Evolutionary conservation across 805 yeast genomes (phyloP).

Genomic region (Lipomyces oligophaga): DNA sequence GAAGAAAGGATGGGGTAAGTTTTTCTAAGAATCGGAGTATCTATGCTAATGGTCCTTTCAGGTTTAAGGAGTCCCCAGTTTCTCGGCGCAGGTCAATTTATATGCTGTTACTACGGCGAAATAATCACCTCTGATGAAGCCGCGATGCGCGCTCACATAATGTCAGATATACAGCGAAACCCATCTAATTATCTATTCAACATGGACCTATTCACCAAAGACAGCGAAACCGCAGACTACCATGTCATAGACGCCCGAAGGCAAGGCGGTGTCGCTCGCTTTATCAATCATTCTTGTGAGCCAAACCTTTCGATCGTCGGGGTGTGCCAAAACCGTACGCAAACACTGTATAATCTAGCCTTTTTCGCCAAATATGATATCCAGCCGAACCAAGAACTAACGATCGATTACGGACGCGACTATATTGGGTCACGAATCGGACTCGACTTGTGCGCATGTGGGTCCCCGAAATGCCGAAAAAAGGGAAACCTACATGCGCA

Average conservation of each 20-base stretch:
- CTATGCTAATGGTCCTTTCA: neutral
- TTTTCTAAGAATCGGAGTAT: neutral
- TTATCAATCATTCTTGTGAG: conserved; percentile 25
- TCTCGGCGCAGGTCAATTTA: conserved; percentile 16
- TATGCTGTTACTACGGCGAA: conserved; percentile 23
- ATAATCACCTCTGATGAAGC: conserved; percentile 20
- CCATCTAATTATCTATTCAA: too few species aligned
- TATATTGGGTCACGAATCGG: neutral
- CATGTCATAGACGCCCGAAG: conserved; percentile 18
- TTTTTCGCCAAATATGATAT: conserved; percentile 20
- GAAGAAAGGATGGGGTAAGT: conserved; percentile 25
- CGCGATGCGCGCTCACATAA: conserved; percentile 14
- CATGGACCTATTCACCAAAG: conserved; percentile 14
- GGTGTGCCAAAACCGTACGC: conserved; percentile 5
- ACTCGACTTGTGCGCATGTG: too few species aligned
- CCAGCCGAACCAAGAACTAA: conserved; percentile 17
- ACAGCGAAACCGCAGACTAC: conserved; percentile 6
- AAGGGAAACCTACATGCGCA: neutral
- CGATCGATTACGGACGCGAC: conserved; percentile 13
- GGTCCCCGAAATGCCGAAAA: neutral
- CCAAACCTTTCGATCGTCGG: conserved; percentile 15
- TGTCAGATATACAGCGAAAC: too few species aligned
- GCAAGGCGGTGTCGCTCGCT: conserved; percentile 21
- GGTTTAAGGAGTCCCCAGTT: conserved; percentile 21
- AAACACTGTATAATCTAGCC: conserved; percentile 14